phyloP scores from a whole-genome alignment of 2,329 filamentous ascomycete species.

The Aspergillus chevalieri region DNA sequence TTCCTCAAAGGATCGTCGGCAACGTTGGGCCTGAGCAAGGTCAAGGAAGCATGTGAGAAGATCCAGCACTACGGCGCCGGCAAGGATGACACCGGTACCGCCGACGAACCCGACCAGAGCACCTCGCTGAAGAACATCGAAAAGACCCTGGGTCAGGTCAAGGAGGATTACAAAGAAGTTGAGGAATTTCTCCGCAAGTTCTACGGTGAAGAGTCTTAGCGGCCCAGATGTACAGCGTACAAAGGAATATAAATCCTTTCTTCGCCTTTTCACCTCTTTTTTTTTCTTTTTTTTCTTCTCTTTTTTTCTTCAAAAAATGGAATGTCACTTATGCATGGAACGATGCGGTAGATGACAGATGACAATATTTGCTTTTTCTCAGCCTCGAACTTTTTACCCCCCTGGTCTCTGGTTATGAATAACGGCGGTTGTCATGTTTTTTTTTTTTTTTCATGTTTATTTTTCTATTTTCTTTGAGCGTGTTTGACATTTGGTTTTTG shows the following conservation, averaged over 20 bases:
- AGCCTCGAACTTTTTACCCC: too few species aligned
- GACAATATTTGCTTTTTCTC: too few species aligned
- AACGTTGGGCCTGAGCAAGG: constrained; percentile 81
- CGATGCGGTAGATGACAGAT: too few species aligned
- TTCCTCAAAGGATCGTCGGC: constrained; percentile 97
- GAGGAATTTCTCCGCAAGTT: constrained; percentile 65
- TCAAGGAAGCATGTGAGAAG: constrained; percentile 90
- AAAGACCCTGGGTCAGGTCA: constrained; percentile 64
- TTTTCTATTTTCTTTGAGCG: not conserved
- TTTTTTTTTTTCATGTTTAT: not conserved
- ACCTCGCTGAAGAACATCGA: constrained; percentile 64
- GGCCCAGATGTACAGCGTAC: not conserved
- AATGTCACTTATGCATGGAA: too few species aligned
- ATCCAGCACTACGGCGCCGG: constrained; percentile 87
- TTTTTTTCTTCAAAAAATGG: not conserved
- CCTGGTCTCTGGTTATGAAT: not conserved
- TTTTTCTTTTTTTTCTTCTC: not conserved
- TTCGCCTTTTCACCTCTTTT: not conserved
- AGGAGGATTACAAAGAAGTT: constrained; percentile 69
- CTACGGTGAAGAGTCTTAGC: constrained; percentile 45
- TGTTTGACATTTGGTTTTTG: not conserved
- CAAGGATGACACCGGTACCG: constrained; percentile 69
- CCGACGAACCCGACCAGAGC: constrained; percentile 59
- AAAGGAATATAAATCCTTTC: too few species aligned
- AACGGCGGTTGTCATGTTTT: not conserved